Evolutionary conservation across 257 asterid species (phyloP).

Genomic region (Catharanthus roseus): DNA sequence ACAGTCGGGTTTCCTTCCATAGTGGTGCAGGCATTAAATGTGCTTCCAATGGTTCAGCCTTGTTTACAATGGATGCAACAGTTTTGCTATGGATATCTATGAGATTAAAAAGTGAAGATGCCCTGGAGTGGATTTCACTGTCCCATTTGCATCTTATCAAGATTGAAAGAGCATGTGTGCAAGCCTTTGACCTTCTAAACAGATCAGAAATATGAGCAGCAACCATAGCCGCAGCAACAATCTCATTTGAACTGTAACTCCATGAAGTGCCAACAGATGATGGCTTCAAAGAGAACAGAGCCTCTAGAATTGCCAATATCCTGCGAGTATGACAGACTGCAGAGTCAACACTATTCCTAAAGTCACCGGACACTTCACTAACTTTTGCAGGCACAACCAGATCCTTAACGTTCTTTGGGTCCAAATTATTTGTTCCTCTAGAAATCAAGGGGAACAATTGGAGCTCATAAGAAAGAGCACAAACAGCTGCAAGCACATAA

Average conservation of each 20-base stretch:
- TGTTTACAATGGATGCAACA: constrained; percentile 83
- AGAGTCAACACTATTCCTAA: constrained; percentile 62
- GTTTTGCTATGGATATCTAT: constrained; percentile 89
- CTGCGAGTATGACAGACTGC: constrained; percentile 88
- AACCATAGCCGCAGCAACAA: constrained; percentile 99
- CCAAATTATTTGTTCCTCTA: constrained; percentile 40
- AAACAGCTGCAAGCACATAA: constrained; percentile 94
- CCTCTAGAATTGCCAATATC: constrained; percentile 85
- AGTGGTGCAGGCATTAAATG: constrained; percentile 59
- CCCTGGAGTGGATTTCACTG: constrained; percentile 68
- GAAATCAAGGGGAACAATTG: constrained; percentile 81
- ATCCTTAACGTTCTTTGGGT: constrained; percentile 26
- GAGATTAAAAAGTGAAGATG: constrained; percentile 87
- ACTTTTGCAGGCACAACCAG: constrained; percentile 43
- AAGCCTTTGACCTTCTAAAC: constrained; percentile 91
- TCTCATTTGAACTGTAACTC: constrained; percentile 91
- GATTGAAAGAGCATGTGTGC: constrained; percentile 84
- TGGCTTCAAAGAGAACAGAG: constrained; percentile 94
- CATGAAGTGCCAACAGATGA: constrained; percentile 87
- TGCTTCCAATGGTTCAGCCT: constrained; percentile 96
- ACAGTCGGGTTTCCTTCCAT: constrained; percentile 36
- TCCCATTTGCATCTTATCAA: constrained; percentile 93
- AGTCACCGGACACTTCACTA: constrained; percentile 41
- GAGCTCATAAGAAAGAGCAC: constrained; percentile 96
- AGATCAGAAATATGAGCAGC: constrained; percentile 97